Evolutionary conservation across 1,284 basidiomycete species (phyloP), one percentile per base, ranked within the genome.

Genomic region (Waitea zeae): DNA sequence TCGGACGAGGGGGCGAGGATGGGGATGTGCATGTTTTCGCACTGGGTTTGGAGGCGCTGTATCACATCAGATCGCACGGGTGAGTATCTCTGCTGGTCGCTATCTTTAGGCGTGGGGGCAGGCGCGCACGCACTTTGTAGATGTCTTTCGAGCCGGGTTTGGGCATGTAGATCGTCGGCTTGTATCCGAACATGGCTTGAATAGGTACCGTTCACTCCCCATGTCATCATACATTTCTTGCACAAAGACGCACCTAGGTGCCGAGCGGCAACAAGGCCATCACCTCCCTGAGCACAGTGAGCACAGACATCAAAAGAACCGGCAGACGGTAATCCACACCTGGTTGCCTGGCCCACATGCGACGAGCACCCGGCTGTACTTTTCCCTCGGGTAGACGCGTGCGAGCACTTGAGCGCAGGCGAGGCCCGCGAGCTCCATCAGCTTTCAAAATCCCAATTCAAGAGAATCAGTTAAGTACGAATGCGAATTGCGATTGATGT

Each of bases 371-470:
- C 70, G 69, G 17, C 62, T 63, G 49, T 83, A 70, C 34, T 62
- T 69, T 2, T 70, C 62, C 19, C 63, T 70, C 17, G 65, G 65
- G 50, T 86, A 97, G 2, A 77, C 74, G 13, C 65, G 77, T 12
- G 78, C 77, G 1, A 97, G 60, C 0, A 84, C 72, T 53, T 93
- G 87, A 0, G 95, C 95, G 48, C 93, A 96, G 0, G 93, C 80
- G 12, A 97, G 61, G 0, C 95, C 95, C n/a, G 95, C 95, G 2
- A 99, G 70, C 50, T 99, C 93, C 92, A 98, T 98, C 18, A 99
- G 61, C 84, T 95, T 37, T 12, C 7, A 28, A 12, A 30, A n/a
- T 17, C 24, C n/a, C 11, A 19, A n/a, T 14, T 19, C 18, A 13
- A 20, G 14, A 18, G 18, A 28, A 18, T 28, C 11, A 1, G 22